Evolutionary conservation across 495 filamentous ascomycete genomes (phyloP).

Genomic region (Monascus purpureus): DNA sequence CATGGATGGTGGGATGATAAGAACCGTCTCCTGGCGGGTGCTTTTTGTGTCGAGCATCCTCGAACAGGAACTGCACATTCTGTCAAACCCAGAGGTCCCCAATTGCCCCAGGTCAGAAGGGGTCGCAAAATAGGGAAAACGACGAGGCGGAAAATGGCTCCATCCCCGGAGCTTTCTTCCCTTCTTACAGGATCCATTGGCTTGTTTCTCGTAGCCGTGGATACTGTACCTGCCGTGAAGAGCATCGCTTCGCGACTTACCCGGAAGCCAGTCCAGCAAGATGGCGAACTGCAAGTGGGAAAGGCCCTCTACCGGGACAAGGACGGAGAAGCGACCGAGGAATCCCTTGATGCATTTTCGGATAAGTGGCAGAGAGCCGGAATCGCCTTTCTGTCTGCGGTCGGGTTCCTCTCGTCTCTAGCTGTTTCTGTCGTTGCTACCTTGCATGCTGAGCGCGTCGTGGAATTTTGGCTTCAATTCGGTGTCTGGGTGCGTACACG

Average conservation of each 20-base stretch:
- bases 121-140: too few relatives aligned
- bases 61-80: too few relatives aligned
- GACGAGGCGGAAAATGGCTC: slow-evolving; percentile 14
- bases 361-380: slow-evolving; percentile 14
- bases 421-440: slow-evolving; percentile 13
- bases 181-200: slow-evolving; percentile 11
- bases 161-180: slow-evolving; percentile 8
- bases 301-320: slow-evolving; percentile 15
- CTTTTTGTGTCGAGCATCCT: too few relatives aligned
- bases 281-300: slow-evolving; percentile 9
- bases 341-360: slow-evolving; percentile 16
- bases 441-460: neutral
- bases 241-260: slow-evolving; percentile 10
- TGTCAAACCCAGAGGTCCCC: too few relatives aligned
- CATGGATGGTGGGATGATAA: too few relatives aligned
- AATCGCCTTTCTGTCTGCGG: slow-evolving; percentile 9
- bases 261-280: slow-evolving; percentile 7
- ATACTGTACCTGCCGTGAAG: slow-evolving; percentile 12
- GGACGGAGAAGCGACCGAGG: slow-evolving; percentile 17
- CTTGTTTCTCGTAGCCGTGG: slow-evolving; percentile 10
- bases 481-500: slow-evolving; percentile 20
- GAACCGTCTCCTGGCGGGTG: too few relatives aligned
- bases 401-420: slow-evolving; percentile 9
- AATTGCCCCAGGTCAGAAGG: too few relatives aligned
- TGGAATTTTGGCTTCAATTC: slow-evolving; percentile 19